Evolutionary conservation across 768 basidiomycete species (phyloP).

Genomic region (Lactarius akahatsu): DNA sequence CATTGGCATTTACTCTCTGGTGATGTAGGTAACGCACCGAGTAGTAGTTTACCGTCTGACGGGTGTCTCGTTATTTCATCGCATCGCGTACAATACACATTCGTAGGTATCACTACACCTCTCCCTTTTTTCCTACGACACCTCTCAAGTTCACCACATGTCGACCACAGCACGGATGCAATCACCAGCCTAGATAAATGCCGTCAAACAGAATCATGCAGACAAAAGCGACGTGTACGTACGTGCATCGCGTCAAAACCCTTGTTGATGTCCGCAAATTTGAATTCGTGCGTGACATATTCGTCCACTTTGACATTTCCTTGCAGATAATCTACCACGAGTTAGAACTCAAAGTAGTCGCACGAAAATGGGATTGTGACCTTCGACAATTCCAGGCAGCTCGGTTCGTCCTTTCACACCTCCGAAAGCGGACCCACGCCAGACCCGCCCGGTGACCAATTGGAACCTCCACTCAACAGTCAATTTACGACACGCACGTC

Average conservation of each 20-base stretch:
- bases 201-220: slow-evolving; percentile 10
- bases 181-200: slow-evolving; percentile 57
- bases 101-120: background rate
- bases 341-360: slow-evolving; percentile 5
- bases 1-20: background rate
- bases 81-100: background rate
- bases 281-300: slow-evolving; percentile 88
- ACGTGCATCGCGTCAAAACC: slow-evolving; percentile 98
- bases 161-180: slow-evolving; percentile 96
- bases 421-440: slow-evolving; percentile 95
- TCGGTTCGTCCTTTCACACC: slow-evolving; percentile 98
- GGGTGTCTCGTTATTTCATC: background rate
- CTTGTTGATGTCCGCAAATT: slow-evolving; percentile 71
- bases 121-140: background rate
- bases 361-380: slow-evolving; percentile 39
- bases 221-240: slow-evolving; percentile 38
- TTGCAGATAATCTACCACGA: slow-evolving; percentile 65
- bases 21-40: background rate
- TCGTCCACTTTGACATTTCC: slow-evolving; percentile 90
- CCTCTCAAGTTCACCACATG: slow-evolving; percentile 47
- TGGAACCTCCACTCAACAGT: slow-evolving; percentile 40
- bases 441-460: slow-evolving; percentile 83
- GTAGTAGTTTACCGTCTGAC: background rate
- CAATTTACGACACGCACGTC: slow-evolving; percentile 32
- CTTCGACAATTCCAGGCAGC: slow-evolving; percentile 89